Evolutionary conservation across 2,329 filamentous ascomycete genomes (phyloP), one percentile per base, ranked within the genome.

Genomic region (Rhynchosporium graminicola): DNA sequence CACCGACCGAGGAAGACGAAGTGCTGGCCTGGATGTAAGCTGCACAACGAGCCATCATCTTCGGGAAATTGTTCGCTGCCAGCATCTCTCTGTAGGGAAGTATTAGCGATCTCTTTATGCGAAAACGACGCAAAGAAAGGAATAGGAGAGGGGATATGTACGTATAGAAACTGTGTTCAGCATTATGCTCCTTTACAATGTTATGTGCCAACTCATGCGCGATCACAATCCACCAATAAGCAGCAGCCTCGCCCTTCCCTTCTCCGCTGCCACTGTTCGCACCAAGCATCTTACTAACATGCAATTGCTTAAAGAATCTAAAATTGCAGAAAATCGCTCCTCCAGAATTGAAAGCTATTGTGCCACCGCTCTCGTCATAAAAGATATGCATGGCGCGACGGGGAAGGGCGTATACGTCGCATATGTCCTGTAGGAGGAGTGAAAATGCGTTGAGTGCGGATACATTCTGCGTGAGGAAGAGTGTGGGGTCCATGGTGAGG

Each of bases 161-260:
- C 78, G 88, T 94, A 73, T 95, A 96, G 73, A 88, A 96, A 71
- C 87, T 90, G 76, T 96, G 92, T 59, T 89, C 84, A 15, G 89
- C 81, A 71, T 88, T 89, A 75, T 98, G 94, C 66, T 86, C 83
- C 43, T 79, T 77, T 8, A 97, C 91, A 60, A 99, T 78, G 74
- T 99, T 99, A 77, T 99, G 95, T 62, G 95, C 93, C 75, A 99
- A 78, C 78, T 99, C 96, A 74, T 99, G 95, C 65, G 92, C 96
- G 65, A 97, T 76, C n/a, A 95, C 92, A 67, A 97, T 90, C 85
- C 90, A 97, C 94, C 94, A 98, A 80, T 93, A 96, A 0, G 89
- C 84, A 62, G 86, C 80, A 2, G 91, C 91, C 64, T 95, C 89
- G 3, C 85, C 80, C 73, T 80, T 86, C 15, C 79, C 83, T 59